phyloP scores from a whole-genome alignment of 345 rosid species.

The Eucalyptus cladocalyx region DNA sequence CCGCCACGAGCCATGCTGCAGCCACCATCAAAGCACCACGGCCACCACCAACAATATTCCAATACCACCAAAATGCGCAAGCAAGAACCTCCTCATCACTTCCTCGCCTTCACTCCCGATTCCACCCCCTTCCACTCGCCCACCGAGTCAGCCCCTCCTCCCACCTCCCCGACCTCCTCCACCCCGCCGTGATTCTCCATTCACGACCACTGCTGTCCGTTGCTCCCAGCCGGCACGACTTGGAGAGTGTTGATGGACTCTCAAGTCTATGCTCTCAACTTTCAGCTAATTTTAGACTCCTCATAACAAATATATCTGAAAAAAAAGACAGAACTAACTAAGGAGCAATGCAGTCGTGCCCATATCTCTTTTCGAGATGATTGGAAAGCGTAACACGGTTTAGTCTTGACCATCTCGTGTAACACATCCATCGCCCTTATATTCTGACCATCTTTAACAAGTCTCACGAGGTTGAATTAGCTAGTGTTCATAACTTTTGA shows the following conservation, averaged over 20 bases:
- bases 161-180: no score
- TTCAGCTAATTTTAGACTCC: background rate
- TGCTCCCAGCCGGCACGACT: no score
- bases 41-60: no score
- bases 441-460: background rate
- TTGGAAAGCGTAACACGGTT: background rate
- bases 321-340: background rate
- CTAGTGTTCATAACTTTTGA: background rate
- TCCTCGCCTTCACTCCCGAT: no score
- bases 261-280: background rate
- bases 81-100: no score
- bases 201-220: no score
- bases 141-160: no score
- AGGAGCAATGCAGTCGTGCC: background rate
- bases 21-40: no score
- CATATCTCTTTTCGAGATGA: background rate
- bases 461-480: background rate
- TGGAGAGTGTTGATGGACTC: background rate
- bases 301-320: background rate
- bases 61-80: rapidly evolving
- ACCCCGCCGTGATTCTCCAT: no score
- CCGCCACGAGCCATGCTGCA: no score
- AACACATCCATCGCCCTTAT: background rate
- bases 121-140: no score
- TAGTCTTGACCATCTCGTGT: background rate